These are phyloP conservation scores for Kuraishia cidri DNA, from an alignment of 805 yeast species.

Conservation along the genomic window DNA sequence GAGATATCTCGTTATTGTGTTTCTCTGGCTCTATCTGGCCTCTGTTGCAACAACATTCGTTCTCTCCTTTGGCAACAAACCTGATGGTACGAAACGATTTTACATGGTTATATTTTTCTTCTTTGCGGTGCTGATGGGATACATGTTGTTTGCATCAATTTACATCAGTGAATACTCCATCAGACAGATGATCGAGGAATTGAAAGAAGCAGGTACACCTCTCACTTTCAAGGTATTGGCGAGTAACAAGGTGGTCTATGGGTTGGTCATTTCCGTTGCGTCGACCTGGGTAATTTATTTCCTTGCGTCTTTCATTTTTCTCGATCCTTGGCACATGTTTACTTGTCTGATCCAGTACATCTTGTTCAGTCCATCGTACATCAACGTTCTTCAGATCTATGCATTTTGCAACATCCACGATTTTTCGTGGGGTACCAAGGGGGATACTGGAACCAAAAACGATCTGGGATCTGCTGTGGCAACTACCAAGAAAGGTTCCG, in stretches of 20 bases:
- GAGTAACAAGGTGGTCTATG: slow-evolving; percentile 68
- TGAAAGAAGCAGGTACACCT: slow-evolving; percentile 24
- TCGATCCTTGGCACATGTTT: slow-evolving; percentile 91
- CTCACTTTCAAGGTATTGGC: slow-evolving; percentile 40
- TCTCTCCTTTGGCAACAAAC: slow-evolving; percentile 88
- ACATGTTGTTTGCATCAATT: slow-evolving; percentile 82
- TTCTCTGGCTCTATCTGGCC: slow-evolving; percentile 79
- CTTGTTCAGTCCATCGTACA: slow-evolving; percentile 78
- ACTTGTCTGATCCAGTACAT: slow-evolving; percentile 83
- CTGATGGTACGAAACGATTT: slow-evolving; percentile 78
- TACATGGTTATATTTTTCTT: slow-evolving; percentile 67
- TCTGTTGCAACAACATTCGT: slow-evolving; percentile 81
- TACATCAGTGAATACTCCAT: slow-evolving; percentile 63
- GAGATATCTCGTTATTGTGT: slow-evolving; percentile 63
- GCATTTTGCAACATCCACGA: slow-evolving; percentile 96
- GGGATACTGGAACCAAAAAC: slow-evolving; percentile 58
- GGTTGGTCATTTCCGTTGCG: slow-evolving; percentile 74
- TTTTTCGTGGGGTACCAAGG: slow-evolving; percentile 96
- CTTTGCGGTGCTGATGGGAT: slow-evolving; percentile 84
- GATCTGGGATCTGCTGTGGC: slow-evolving; percentile 83
- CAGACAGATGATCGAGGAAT: slow-evolving; percentile 24
- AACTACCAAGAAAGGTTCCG: slow-evolving; percentile 47
- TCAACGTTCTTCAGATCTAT: slow-evolving; percentile 85
- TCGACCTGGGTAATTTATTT: slow-evolving; percentile 81
- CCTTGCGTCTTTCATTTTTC: slow-evolving; percentile 66